Evolutionary conservation across 805 yeast genomes (phyloP), one percentile per base, ranked within the genome.

Genomic region (Candida saitoana): DNA sequence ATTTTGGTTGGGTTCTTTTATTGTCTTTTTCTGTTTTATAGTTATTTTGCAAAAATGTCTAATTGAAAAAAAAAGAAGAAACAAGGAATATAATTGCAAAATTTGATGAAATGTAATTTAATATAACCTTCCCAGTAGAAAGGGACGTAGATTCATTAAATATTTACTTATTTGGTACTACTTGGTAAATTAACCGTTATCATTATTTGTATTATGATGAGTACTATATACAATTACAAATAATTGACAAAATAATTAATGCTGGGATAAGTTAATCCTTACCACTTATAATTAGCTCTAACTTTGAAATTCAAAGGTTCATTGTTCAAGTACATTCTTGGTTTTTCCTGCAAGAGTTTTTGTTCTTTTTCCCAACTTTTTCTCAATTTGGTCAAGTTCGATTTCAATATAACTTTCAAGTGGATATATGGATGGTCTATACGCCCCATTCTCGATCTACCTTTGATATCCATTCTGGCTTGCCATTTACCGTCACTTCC

Each of bases 381-480:
- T 62, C 95, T 75, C 46, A 67, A 59, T 54, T 71, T 66, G 11
- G 95, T 85, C 49, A 77, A 79, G 36, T 77, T 73, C 3, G 87
- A 76, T 59, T 80, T 84, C 44, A 91, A 69, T 44, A 91, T 73
- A 35, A 87, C 86, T 66, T 84, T 80, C 24, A 90, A 79, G 62
- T 91, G 96, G 40, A 88, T 81, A 59, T 77, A 84, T 46, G 85
- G 80, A 56, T 87, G 93, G 24, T 73, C 75, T 39, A 85, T 75
- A 43, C 86, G 65, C 59, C 98, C 98, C 16, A 77, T 73, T 62
- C 96, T 79, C 49, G 96, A 96, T 69, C 98, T 81, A 49, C 93
- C 96, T 68, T 88, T 89, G 58, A 76, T 73, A 52, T 91, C 96
- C 7, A 80, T 63, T 60, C 93, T 76, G 60, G 79, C 82, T 20